Conservation (phyloP, 2,329 filamentous ascomycete genomes). For the Pseudogymnoascus pannorum region DNA sequence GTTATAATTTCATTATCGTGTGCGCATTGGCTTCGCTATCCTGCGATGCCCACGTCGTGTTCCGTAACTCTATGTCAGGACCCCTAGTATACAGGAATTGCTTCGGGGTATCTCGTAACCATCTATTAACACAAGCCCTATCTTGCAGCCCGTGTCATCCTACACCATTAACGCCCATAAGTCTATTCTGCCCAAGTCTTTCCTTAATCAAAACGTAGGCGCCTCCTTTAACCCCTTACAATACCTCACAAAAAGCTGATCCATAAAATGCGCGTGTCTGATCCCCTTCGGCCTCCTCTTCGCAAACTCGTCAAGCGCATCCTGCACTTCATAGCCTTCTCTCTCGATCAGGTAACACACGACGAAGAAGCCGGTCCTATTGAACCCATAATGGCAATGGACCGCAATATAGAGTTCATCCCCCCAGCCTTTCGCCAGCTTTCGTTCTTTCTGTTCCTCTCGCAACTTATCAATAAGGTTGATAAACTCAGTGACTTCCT, state of each 20-base stretch:
- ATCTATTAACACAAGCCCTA: background rate
- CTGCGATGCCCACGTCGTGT: background rate
- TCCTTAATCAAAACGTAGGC: slow-evolving; percentile 10
- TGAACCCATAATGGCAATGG: slow-evolving; percentile 95
- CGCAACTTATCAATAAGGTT: slow-evolving; percentile 52
- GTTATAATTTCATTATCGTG: background rate
- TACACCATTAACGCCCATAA: slow-evolving; percentile 3
- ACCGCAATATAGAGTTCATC: slow-evolving; percentile 59
- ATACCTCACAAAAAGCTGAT: slow-evolving; percentile 76
- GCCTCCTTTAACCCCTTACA: slow-evolving; percentile 30
- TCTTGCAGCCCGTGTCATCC: background rate
- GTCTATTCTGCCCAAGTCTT: background rate
- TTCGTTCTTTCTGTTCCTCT: slow-evolving; percentile 42
- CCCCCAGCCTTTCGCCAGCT: slow-evolving; percentile 34
- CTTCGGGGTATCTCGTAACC: background rate
- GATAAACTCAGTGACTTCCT: slow-evolving; percentile 48
- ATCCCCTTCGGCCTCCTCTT: slow-evolving; percentile 71
- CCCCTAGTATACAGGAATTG: slow-evolving; percentile 7
- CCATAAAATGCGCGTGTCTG: slow-evolving; percentile 80
- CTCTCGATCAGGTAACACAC: slow-evolving; percentile 85
- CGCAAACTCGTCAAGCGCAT: slow-evolving; percentile 74
- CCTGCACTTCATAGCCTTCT: slow-evolving; percentile 61
- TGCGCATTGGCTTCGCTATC: background rate
- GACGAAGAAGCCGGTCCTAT: slow-evolving; percentile 86
- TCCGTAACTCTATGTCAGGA: background rate